Percentiles rank a stretch among this genome's conserved stretches.
phyloP scores from a whole-genome alignment of 2,329 filamentous ascomycete species.

The Pestalotiopsis sp. region DNA sequence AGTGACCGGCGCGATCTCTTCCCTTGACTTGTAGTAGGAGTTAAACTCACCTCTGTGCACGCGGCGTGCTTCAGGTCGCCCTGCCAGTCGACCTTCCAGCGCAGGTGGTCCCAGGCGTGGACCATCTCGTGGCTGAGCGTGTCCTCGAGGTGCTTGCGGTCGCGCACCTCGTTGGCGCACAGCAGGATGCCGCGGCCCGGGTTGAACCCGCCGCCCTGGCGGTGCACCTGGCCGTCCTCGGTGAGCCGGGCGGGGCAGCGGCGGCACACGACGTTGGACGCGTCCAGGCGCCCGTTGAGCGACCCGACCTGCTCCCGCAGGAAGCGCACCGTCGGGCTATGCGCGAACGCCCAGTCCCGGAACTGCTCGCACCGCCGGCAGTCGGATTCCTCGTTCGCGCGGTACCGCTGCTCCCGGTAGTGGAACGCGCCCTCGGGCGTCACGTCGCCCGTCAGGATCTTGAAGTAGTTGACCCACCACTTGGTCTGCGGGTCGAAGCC shows the following conservation, averaged over 20 bases:
- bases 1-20: background rate
- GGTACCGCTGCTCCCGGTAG: conserved; percentile 79
- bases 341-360: conserved; percentile 80
- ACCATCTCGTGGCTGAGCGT: conserved; percentile 97
- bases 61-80: conserved; percentile 84
- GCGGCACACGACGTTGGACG: conserved; percentile 77
- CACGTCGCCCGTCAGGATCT: conserved; percentile 75
- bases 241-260: conserved; percentile 68
- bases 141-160: conserved; percentile 84
- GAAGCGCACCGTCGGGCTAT: conserved; percentile 87
- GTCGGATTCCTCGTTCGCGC: conserved; percentile 75
- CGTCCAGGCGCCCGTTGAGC: conserved; percentile 76
- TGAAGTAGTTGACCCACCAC: conserved; percentile 86
- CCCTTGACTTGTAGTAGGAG: too few relatives aligned
- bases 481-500: conserved; percentile 63
- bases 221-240: conserved; percentile 62
- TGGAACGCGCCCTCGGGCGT: conserved; percentile 69
- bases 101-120: conserved; percentile 90
- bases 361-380: conserved; percentile 80
- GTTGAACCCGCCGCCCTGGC: conserved; percentile 79
- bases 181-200: conserved; percentile 85
- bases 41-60: conserved; percentile 87
- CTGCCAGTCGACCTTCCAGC: conserved; percentile 85
- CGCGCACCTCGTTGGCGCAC: conserved; percentile 87
- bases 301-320: conserved; percentile 78